These are phyloP conservation scores for Cyamopsis tetragonoloba DNA, from an alignment of 306 rosid genomes.

Conservation along the genomic window DNA sequence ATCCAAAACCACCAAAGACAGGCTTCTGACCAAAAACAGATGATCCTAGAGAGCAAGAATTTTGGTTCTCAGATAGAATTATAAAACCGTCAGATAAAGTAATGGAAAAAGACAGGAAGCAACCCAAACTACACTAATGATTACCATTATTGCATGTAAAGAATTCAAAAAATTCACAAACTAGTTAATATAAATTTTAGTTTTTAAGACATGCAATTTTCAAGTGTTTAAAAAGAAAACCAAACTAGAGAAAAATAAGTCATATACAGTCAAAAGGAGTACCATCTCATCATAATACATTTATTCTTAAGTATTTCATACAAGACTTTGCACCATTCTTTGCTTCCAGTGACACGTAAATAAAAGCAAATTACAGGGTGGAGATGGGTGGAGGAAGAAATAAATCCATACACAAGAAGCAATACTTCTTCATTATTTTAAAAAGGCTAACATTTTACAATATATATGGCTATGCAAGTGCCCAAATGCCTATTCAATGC, in stretches of 20 bases:
- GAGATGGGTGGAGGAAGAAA: background rate
- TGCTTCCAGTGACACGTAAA: background rate
- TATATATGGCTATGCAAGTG: background rate
- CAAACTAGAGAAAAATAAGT: background rate
- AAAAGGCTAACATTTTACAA: background rate
- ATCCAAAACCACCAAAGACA: constrained; percentile 74
- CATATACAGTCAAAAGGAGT: background rate
- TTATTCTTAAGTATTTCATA: constrained; percentile 9
- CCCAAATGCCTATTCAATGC: background rate
- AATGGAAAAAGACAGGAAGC: background rate
- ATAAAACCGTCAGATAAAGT: constrained; percentile 1
- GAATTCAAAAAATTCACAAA: background rate
- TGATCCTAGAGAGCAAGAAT: constrained; percentile 43
- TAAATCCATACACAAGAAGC: constrained; percentile 4
- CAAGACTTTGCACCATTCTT: background rate
- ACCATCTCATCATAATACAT: background rate
- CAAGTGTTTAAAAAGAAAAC: background rate
- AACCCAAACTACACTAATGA: constrained; percentile 4
- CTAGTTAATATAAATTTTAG: background rate
- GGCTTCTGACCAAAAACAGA: constrained; percentile 89
- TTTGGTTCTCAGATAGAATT: constrained; percentile 22
- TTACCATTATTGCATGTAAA: background rate
- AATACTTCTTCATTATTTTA: background rate
- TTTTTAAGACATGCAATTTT: background rate
- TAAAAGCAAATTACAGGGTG: background rate